A percentile compares a stretch with the other conserved stretches of the same genome.
Evolutionary conservation across 1,284 basidiomycete genomes (phyloP).

Genomic region (Papiliotrema terrestris): DNA sequence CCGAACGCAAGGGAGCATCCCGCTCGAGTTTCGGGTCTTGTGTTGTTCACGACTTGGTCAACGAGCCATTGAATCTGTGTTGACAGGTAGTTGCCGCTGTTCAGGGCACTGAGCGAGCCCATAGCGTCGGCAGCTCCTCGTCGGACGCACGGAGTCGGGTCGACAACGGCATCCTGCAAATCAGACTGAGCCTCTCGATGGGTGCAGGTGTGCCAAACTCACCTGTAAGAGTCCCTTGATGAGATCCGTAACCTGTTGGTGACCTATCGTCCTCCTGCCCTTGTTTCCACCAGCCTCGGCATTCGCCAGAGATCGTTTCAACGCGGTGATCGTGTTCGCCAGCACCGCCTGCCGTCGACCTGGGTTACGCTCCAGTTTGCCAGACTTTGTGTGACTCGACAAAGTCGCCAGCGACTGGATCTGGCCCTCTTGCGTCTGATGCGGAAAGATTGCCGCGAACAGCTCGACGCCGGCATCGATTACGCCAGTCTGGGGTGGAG

Average conservation of each 20-base stretch:
- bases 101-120: conserved; percentile 79
- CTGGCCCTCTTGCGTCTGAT: conserved; percentile 70
- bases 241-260: conserved; percentile 62
- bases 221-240: conserved; percentile 77
- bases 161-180: conserved; percentile 69
- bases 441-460: conserved; percentile 73
- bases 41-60: conserved; percentile 93
- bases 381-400: conserved; percentile 59
- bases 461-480: conserved; percentile 86
- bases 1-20: conserved; percentile 93
- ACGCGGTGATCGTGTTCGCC: conserved; percentile 76
- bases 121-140: conserved; percentile 83
- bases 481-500: conserved; percentile 75
- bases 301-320: conserved; percentile 68
- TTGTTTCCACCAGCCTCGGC: conserved; percentile 56
- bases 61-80: conserved; percentile 87
- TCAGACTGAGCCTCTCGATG: neutral
- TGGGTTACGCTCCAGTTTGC: conserved; percentile 80
- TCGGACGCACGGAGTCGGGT: conserved; percentile 74
- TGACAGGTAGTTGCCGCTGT: conserved; percentile 80
- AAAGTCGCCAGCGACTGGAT: conserved; percentile 67
- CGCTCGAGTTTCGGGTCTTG: conserved; percentile 86
- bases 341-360: conserved; percentile 84
- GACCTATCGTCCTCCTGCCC: conserved; percentile 66
- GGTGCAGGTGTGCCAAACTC: conserved; percentile 13